These are phyloP conservation scores for Trichocladium uniseriatum DNA, from an alignment of 495 filamentous ascomycete genomes.

Conservation along the genomic window DNA sequence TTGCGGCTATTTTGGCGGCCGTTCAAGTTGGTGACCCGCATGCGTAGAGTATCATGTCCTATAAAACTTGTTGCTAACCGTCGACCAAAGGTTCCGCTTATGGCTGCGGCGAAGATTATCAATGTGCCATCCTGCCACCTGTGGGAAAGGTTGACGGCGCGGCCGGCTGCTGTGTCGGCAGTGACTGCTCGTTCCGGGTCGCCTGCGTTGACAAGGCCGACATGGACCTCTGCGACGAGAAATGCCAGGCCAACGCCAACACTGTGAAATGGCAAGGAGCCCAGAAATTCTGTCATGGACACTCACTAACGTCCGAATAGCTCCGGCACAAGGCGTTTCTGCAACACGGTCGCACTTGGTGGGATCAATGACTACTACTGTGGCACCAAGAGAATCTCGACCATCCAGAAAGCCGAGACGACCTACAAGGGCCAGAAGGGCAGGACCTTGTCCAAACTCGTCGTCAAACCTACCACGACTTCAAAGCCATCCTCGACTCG, in stretches of 20 bases:
- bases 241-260: slow-evolving; percentile 26
- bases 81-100: slow-evolving; percentile 22
- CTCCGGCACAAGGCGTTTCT: slow-evolving; percentile 21
- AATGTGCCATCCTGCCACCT: slow-evolving; percentile 29
- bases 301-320: slow-evolving; percentile 11
- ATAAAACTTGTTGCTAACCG: background rate
- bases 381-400: slow-evolving; percentile 18
- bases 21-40: slow-evolving; percentile 20
- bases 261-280: slow-evolving; percentile 34
- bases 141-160: slow-evolving; percentile 16
- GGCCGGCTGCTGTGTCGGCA: slow-evolving; percentile 30
- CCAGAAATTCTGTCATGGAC: background rate
- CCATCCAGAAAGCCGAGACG: slow-evolving; percentile 26
- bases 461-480: slow-evolving; percentile 6
- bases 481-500: background rate
- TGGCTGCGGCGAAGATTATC: slow-evolving; percentile 21
- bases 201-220: slow-evolving; percentile 24
- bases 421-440: slow-evolving; percentile 28
- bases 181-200: slow-evolving; percentile 22
- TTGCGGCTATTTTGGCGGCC: slow-evolving; percentile 38
- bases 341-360: slow-evolving; percentile 31
- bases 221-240: slow-evolving; percentile 27
- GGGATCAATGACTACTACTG: slow-evolving; percentile 36
- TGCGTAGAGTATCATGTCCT: background rate
- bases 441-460: slow-evolving; percentile 19